Conservation (phyloP, 2,329 filamentous ascomycete species). For the Phaeophleospora eucalypticola region DNA sequence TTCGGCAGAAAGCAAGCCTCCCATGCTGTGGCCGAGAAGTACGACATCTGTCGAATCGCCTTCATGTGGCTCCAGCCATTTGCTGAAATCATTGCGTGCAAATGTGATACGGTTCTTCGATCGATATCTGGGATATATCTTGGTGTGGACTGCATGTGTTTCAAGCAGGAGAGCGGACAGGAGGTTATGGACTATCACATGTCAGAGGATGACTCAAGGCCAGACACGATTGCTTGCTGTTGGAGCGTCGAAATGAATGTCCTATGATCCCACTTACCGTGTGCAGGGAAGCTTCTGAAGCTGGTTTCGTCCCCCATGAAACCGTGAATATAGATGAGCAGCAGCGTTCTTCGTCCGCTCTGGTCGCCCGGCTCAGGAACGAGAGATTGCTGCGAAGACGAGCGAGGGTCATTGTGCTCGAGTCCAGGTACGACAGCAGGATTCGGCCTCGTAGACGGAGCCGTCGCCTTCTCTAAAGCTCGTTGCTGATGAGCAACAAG, state of each 20-base stretch:
- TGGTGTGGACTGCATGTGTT: constrained; percentile 78
- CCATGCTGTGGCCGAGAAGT: constrained; percentile 85
- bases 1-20: constrained; percentile 77
- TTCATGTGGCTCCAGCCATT: constrained; percentile 76
- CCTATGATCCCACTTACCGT: constrained; percentile 36
- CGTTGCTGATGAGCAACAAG: constrained; percentile 16
- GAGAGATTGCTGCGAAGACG: constrained; percentile 45
- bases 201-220: neutral
- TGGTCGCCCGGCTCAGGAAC: constrained; percentile 34
- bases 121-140: constrained; percentile 77
- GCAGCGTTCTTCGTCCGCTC: constrained; percentile 51
- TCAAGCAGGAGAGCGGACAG: constrained; percentile 63
- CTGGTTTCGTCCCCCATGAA: constrained; percentile 86
- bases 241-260: neutral
- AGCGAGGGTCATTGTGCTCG: constrained; percentile 38
- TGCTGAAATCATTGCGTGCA: constrained; percentile 77
- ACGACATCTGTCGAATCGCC: constrained; percentile 70
- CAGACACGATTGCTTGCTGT: too few relatives aligned
- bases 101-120: constrained; percentile 68
- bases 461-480: constrained; percentile 16
- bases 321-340: constrained; percentile 82
- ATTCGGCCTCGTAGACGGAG: neutral
- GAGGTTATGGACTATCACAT: constrained; percentile 60
- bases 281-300: constrained; percentile 81
- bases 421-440: constrained; percentile 1